Evolutionary conservation across 2,329 filamentous ascomycete species (phyloP).

Genomic region (Colletotrichum tropicale): DNA sequence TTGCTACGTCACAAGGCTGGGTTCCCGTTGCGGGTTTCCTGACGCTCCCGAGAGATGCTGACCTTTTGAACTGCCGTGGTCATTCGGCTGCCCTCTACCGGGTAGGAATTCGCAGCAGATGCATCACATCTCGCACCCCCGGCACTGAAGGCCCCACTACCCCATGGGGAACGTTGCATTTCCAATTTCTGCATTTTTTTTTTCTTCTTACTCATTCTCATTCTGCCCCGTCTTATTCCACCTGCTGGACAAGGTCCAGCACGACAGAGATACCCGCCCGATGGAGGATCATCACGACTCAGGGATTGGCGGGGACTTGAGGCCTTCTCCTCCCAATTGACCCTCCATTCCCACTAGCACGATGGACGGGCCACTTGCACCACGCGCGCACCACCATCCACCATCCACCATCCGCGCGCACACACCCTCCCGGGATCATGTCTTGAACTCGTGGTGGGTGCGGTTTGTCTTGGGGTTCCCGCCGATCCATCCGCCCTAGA

Average conservation of each 20-base stretch:
- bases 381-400: not conserved
- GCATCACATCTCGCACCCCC: not conserved
- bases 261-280: not conserved
- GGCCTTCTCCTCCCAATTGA: not conserved
- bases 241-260: not conserved
- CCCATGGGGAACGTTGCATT: constrained; percentile 18
- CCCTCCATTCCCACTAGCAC: not conserved
- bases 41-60: not conserved
- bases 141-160: not conserved
- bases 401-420: not conserved
- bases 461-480: not conserved
- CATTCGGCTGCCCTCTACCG: not conserved
- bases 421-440: not conserved
- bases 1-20: constrained; percentile 7
- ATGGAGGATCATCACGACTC: constrained; percentile 5
- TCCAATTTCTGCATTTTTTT: not conserved
- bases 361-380: not conserved
- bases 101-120: not conserved
- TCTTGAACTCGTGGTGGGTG: not conserved
- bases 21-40: not conserved
- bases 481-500: not conserved
- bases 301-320: not conserved
- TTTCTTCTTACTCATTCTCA: not conserved
- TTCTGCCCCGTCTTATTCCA: not conserved
- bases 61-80: constrained; percentile 2